Percentiles rank a stretch among this genome's conserved stretches.
phyloP scores from a whole-genome alignment of 2,329 filamentous ascomycete species.

The Aspergillus floridensis region DNA sequence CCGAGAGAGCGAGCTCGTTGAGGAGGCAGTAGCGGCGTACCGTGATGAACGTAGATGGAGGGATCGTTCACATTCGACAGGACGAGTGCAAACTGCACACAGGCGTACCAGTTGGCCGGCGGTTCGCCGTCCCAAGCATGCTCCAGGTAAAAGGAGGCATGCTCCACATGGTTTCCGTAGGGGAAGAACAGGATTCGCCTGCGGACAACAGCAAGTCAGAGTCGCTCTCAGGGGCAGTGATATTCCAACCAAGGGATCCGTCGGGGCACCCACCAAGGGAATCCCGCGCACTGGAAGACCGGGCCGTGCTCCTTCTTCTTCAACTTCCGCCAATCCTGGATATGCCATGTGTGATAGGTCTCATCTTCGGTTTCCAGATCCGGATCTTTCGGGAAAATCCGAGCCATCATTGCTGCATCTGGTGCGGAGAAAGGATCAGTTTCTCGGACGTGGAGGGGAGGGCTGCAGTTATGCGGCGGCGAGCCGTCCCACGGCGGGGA shows the following conservation, averaged over 20 bases:
- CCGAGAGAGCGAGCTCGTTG: constrained; percentile 5
- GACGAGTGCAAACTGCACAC: constrained; percentile 91
- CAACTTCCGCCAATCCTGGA: constrained; percentile 75
- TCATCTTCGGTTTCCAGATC: constrained; percentile 80
- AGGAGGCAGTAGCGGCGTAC: constrained; percentile 42
- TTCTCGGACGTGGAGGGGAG: constrained; percentile 1
- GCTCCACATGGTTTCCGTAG: constrained; percentile 89
- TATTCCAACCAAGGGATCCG: background rate
- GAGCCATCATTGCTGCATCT: constrained; percentile 83
- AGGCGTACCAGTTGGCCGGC: constrained; percentile 93
- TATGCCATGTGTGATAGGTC: constrained; percentile 77
- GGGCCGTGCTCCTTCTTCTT: constrained; percentile 83
- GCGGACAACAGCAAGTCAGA: constrained; percentile 2
- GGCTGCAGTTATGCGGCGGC: background rate
- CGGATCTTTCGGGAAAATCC: constrained; percentile 71
- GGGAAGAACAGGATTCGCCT: constrained; percentile 96
- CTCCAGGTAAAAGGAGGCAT: constrained; percentile 92
- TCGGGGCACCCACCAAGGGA: constrained; percentile 69
- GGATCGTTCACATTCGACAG: constrained; percentile 93
- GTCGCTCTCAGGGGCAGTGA: constrained; percentile 22
- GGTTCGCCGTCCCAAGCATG: constrained; percentile 78
- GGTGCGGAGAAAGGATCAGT: constrained; percentile 19
- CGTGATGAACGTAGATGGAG: constrained; percentile 71
- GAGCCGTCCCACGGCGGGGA: constrained; percentile 13
- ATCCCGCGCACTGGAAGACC: constrained; percentile 78